Percentiles rank a stretch among this genome's conserved stretches.
phyloP scores from a whole-genome alignment of 345 rosid genomes.

The Moricandia moricandioides region DNA sequence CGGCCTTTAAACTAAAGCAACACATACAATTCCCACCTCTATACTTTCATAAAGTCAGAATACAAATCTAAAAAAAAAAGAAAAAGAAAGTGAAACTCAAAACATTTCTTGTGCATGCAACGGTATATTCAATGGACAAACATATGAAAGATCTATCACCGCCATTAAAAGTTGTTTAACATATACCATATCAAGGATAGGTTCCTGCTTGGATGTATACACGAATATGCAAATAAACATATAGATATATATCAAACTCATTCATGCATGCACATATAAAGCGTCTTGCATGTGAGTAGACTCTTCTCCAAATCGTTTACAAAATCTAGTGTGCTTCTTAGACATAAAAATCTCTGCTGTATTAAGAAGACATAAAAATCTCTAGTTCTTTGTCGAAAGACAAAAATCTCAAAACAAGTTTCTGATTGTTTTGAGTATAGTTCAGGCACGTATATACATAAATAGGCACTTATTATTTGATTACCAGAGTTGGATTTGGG shows the following conservation, averaged over 20 bases:
- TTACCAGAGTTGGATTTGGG: constrained; percentile 37
- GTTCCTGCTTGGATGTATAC: background rate
- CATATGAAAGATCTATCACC: background rate
- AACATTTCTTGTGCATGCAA: constrained; percentile 9
- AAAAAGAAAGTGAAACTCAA: background rate
- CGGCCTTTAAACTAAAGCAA: background rate
- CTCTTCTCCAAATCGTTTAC: background rate
- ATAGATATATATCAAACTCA: constrained; percentile 12
- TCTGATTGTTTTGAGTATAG: background rate
- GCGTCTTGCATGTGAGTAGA: background rate
- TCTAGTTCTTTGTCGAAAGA: background rate
- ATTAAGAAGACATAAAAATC: background rate
- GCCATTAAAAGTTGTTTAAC: background rate
- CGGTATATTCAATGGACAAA: constrained; percentile 9
- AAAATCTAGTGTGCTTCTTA: background rate
- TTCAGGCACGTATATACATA: background rate
- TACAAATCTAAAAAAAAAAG: background rate
- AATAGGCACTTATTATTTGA: constrained; percentile 10
- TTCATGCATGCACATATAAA: constrained; percentile 13
- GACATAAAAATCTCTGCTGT: background rate
- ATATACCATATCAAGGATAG: background rate
- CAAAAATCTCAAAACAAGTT: background rate
- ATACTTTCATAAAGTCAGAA: background rate
- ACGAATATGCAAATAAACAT: background rate
- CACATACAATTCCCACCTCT: background rate